Base-by-base conservation (phyloP, 2,329 filamentous ascomycete genomes). In the Chaetomiaceae sp. region DNA sequence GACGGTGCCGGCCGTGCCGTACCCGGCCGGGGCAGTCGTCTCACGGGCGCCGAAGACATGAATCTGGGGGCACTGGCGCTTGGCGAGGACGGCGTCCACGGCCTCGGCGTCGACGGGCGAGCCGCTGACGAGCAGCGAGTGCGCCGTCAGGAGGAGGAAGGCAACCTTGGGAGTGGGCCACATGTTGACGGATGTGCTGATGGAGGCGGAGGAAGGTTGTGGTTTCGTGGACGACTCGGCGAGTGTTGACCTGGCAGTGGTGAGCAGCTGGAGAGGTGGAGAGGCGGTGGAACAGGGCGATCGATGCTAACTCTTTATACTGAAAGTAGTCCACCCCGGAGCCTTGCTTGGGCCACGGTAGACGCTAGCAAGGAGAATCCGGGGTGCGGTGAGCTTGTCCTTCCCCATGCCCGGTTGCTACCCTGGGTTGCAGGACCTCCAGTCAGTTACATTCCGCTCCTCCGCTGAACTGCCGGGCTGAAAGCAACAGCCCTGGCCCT, bases 31-130 rank as follows among this genome's bases (percentile, higher is more conserved):
- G 7, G 62, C 75, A 0, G 74, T 77, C 4, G 76, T 79, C 63
- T 79, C 76, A 25, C 76, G 72, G 5, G 77, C 77, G 19, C 76
- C 77, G 52, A 79, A 79, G 52, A 79, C 65, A 57, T 78, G 75
- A 44, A 79, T 66, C 14, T 63, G 57, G 2, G 76, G 75, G 59
- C 76, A 80, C 54, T 67, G 64, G 23, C 67, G 66, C 51, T 63
- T 61, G 37, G 62, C 63, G 34, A 68, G 50, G 7, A 46, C 40
- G 53, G 49, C 58, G 25, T 55, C 56, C 9, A 45, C 19, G 11
- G 42, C 38, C 6, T 50, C 55, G 9, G 47, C 47, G 33, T 61
- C 61, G 48, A 64, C 47, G 25, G 62, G 62, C 2, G 61, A 60
- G 23, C 57, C 62, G 49, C 53, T 59, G 54, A 62, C 61, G 29